Evolutionary conservation across 371 early-diverging fungal species (phyloP).

Genomic region (Mucor mucedo): DNA sequence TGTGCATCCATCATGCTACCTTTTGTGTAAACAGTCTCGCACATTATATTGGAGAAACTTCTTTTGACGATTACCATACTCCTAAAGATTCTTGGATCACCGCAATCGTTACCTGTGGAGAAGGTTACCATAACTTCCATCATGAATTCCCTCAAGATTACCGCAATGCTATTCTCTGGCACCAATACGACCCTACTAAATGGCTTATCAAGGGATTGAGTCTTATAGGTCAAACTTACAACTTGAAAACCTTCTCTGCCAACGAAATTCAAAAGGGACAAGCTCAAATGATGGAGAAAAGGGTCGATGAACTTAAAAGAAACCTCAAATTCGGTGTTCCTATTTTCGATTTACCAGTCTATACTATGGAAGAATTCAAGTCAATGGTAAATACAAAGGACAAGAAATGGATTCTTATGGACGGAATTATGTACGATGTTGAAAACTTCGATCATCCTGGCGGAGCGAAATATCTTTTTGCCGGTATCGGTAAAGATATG

Average conservation of each 20-base stretch:
- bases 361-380: slow-evolving; percentile 76
- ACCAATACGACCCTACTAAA: slow-evolving; percentile 96
- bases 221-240: slow-evolving; percentile 76
- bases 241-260: slow-evolving; percentile 86
- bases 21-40: slow-evolving; percentile 94
- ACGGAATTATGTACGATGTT: slow-evolving; percentile 90
- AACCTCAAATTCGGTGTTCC: slow-evolving; percentile 78
- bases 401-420: slow-evolving; percentile 84
- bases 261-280: slow-evolving; percentile 91
- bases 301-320: slow-evolving; percentile 62
- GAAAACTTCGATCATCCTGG: slow-evolving; percentile 93
- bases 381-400: slow-evolving; percentile 53
- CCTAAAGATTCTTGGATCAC: slow-evolving; percentile 83
- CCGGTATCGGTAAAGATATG: slow-evolving; percentile 83
- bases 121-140: slow-evolving; percentile 91
- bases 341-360: slow-evolving; percentile 72
- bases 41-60: slow-evolving; percentile 77
- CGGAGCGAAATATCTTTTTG: slow-evolving; percentile 77
- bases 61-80: slow-evolving; percentile 82
- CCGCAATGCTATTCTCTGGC: slow-evolving; percentile 89
- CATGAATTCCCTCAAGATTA: slow-evolving; percentile 97
- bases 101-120: slow-evolving; percentile 82
- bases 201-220: slow-evolving; percentile 81
- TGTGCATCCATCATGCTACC: slow-evolving; percentile 90
- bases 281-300: slow-evolving; percentile 84